Conservation (phyloP, 2,329 filamentous ascomycete genomes). For the Rosellinia necatrix region DNA sequence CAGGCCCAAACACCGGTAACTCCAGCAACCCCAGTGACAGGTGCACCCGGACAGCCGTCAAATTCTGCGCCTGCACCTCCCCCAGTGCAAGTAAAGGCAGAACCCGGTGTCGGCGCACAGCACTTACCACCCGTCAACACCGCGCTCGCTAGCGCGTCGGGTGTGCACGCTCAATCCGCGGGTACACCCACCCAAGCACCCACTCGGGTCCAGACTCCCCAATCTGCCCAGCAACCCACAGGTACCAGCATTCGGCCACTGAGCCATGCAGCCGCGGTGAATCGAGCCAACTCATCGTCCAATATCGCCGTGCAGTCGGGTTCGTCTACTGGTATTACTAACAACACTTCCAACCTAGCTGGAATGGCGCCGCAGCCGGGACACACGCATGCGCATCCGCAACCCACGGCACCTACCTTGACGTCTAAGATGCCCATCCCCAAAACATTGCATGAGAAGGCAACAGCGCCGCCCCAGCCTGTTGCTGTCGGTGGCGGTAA, state of each 20-base stretch:
- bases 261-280: constrained; percentile 39
- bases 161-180: constrained; percentile 45
- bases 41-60: constrained; percentile 30
- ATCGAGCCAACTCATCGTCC: constrained; percentile 40
- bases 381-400: constrained; percentile 55
- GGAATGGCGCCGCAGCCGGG: constrained; percentile 43
- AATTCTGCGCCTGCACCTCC: constrained; percentile 31
- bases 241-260: constrained; percentile 33
- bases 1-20: constrained; percentile 33
- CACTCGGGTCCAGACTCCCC: constrained; percentile 55
- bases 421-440: constrained; percentile 78
- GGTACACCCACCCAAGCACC: constrained; percentile 56
- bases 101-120: constrained; percentile 41
- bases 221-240: constrained; percentile 39
- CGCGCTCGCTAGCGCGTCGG: constrained; percentile 46
- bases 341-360: constrained; percentile 34
- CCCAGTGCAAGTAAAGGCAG: constrained; percentile 44
- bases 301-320: constrained; percentile 34
- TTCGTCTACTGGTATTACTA: constrained; percentile 30
- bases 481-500: constrained; percentile 70
- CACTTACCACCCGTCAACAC: constrained; percentile 55
- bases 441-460: constrained; percentile 72
- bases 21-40: constrained; percentile 34
- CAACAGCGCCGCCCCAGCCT: constrained; percentile 71
- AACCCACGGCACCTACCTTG: constrained; percentile 45